Evolutionary conservation across 2,329 filamentous ascomycete genomes (phyloP), one percentile per base, ranked within the genome.

Genomic region (Stagonosporopsis tanaceti): DNA sequence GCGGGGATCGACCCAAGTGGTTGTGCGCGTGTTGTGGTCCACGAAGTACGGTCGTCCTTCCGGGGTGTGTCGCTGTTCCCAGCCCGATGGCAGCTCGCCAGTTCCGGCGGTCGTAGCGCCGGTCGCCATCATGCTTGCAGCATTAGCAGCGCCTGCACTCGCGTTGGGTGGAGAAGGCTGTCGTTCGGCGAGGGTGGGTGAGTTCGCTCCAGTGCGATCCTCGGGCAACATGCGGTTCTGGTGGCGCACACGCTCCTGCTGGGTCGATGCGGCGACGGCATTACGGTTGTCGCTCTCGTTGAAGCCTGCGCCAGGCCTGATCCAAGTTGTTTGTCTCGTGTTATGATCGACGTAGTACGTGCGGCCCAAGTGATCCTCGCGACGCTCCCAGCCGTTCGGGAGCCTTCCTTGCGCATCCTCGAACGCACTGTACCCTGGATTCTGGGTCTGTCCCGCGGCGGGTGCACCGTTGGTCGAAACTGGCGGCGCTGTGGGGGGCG

Each of bases 321-420:
- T 94, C 95, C 95, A 99, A 67, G 94, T 98, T 0, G 95, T 99
- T 53, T 95, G 94, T 69, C 95, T 85, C 6, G 93, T 97, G 76
- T 98, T 98, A 76, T 98, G 95, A 72, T 99, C 95, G 50, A 99
- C 95, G 75, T 98, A 99, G 75, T 99, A 99, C 22, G 94, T 98
- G 70, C 95, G 87, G 50, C 95, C 94, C 40, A 98, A 79, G 67
- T 97, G 95, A 75, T 99, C 95, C 77, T 98, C 94, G 54, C 95
- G 87, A 53, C 95, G 88, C 79, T 99, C 95, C 94, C 95, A 99
- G 32, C 95, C 95, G 47, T 91, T 88, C 32, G 95, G 95, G 52
- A 99, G 79, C 67, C 94, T 89, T 55, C 95, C 95, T 73, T 97
- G 93, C n/a, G 89, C 87, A 78, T 99, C 95, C 79, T 98, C 94